Evolutionary conservation across 1,139 yeast genomes (phyloP).

Genomic region (Sugiyamaella grinbergsii): DNA sequence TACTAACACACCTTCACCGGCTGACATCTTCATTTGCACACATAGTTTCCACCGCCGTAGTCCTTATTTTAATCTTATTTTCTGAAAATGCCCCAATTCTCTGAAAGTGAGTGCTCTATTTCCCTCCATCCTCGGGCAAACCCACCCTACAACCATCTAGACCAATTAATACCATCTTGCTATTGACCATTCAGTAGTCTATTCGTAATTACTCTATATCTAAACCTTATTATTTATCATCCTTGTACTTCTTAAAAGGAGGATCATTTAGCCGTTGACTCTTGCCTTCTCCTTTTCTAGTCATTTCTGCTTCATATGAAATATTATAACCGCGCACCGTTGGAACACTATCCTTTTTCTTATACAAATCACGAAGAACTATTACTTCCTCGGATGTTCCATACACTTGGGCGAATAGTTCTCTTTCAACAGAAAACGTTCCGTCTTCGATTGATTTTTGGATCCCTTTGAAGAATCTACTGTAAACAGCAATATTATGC

Average conservation of each 20-base stretch:
- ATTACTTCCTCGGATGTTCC: slow-evolving; percentile 29
- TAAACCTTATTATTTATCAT: background rate
- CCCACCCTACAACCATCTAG: no score
- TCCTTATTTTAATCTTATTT: no score
- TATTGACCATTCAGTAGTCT: no score
- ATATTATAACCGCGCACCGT: slow-evolving; percentile 32
- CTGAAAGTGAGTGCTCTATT: no score
- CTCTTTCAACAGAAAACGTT: slow-evolving; percentile 36
- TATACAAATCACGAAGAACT: slow-evolving; percentile 27
- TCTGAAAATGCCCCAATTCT: no score
- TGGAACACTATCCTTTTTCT: slow-evolving; percentile 28
- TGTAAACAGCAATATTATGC: slow-evolving; percentile 42
- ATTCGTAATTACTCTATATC: no score
- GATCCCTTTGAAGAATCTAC: slow-evolving; percentile 40
- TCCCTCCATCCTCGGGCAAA: no score
- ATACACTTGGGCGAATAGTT: slow-evolving; percentile 35
- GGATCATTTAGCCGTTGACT: slow-evolving; percentile 29
- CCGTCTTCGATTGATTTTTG: slow-evolving; percentile 38
- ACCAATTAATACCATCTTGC: no score
- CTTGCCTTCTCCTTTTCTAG: slow-evolving; percentile 25
- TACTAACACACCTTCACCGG: no score
- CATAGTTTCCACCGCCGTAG: no score
- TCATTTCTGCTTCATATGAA: slow-evolving; percentile 26
- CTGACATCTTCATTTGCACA: no score
- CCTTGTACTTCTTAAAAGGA: slow-evolving; percentile 22